Base-by-base conservation (phyloP, 306 rosid genomes). In the Crotalaria pallida region DNA sequence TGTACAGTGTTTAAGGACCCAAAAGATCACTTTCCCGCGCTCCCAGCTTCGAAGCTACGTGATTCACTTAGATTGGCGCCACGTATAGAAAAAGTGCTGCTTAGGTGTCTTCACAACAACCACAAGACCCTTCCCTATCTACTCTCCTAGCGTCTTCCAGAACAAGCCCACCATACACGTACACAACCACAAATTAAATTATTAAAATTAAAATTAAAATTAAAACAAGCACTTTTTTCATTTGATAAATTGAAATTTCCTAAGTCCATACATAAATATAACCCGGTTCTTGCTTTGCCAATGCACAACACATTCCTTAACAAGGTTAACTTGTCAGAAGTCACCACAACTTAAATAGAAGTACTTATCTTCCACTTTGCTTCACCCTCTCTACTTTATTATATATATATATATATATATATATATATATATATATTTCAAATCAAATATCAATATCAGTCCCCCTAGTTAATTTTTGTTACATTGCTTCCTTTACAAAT, bases 81-180 rank as follows among this genome's bases (percentile, higher is more conserved):
- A 67, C 73, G 73, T 67, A 34, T 12, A 22, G 21, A 11, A n/a
- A 1, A 34, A 19, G 2, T 12, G 36, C 1, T 33, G 51, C 50
- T 51, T 19, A 67, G 10, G 10, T 67, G 73, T 67, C 61, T 33
- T 21, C 1, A 18, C 50, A 4, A 67, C 16, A 21, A 13, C 73
- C 73, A 34, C 73, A 67, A 19, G 13, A 49, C n/a, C 1, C 16
- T 31, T 15, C 2, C 7, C 7, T 45, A n/a, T 5, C 7, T 45
- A n/a, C 2, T 22, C 17, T 13, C 72, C 72, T 50, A 18, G 73
- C 47, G 63, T 33, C 62, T 68, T 68, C 63, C 73, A 34, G 73
- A 68, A 36, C 16, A 68, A 50, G 62, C 72, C 33, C 10, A 6
- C 5, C 27, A 59, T n/a, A 24, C 57, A 26, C 38, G 2, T 12